Evolutionary conservation across 768 basidiomycete genomes (phyloP).

Genomic region (Tephrocybe rancida): DNA sequence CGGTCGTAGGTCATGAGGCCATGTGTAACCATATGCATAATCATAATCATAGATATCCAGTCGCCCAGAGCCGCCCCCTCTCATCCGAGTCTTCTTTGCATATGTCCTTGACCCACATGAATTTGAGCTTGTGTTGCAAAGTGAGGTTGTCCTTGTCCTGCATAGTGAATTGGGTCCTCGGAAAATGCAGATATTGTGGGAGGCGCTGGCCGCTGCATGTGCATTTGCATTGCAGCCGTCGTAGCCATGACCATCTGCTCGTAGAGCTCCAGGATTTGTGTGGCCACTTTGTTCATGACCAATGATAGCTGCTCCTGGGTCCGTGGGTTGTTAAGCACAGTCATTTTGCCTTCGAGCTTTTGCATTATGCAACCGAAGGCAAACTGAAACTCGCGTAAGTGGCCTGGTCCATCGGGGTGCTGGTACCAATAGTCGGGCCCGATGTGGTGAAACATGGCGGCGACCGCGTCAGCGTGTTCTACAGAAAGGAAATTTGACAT

Average conservation of each 20-base stretch:
- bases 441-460: conserved; percentile 12
- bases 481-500: conserved; percentile 18
- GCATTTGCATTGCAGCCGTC: not conserved
- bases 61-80: not conserved
- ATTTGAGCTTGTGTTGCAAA: conserved; percentile 1
- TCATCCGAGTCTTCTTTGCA: not conserved
- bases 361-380: conserved; percentile 3
- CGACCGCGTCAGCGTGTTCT: conserved; percentile 20
- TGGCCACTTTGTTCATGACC: conserved; percentile 1
- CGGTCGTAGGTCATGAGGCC: no score
- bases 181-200: not conserved
- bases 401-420: conserved; percentile 13
- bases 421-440: conserved; percentile 18
- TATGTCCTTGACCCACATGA: not conserved
- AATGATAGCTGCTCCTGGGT: conserved; percentile 3
- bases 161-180: not conserved
- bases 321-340: conserved; percentile 10
- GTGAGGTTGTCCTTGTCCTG: not conserved
- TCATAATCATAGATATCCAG: conserved; percentile 5
- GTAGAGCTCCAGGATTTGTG: conserved; percentile 6
- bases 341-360: conserved; percentile 17
- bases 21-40: not conserved
- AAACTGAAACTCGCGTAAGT: conserved; percentile 7
- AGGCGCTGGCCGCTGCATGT: not conserved
- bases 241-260: conserved; percentile 5